These are phyloP conservation scores for Populus ilicifolia DNA, from an alignment of 345 rosid species.

Conservation along the genomic window DNA sequence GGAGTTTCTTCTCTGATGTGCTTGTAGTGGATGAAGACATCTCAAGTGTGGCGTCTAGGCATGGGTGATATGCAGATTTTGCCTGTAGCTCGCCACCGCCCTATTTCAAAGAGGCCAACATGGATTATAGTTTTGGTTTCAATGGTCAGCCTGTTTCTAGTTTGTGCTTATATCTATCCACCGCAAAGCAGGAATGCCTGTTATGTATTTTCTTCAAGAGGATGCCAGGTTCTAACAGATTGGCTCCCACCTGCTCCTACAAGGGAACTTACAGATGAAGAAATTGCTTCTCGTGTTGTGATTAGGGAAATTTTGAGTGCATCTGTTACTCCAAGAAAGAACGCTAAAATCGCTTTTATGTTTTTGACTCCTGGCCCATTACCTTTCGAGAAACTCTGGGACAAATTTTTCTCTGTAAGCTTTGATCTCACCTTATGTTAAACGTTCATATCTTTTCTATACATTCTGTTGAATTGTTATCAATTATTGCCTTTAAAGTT, in stretches of 20 bases:
- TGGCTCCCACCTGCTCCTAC: constrained; percentile 93
- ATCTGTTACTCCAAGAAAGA: constrained; percentile 46
- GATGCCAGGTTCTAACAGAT: constrained; percentile 68
- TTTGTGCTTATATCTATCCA: constrained; percentile 75
- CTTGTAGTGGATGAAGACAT: constrained; percentile 51
- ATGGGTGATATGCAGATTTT: constrained; percentile 63
- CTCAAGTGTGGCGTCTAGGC: constrained; percentile 67
- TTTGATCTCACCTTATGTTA: not conserved
- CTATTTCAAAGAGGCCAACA: constrained; percentile 66
- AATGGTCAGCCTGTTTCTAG: constrained; percentile 62
- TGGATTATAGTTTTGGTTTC: constrained; percentile 79
- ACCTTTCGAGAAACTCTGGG: constrained; percentile 97
- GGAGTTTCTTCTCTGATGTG: constrained; percentile 6
- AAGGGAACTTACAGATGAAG: constrained; percentile 75
- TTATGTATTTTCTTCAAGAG: constrained; percentile 72
- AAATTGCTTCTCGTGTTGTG: constrained; percentile 71
- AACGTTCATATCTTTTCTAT: not conserved
- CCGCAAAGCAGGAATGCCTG: constrained; percentile 70
- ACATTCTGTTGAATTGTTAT: not conserved
- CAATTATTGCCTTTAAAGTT: not conserved
- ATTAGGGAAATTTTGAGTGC: constrained; percentile 57
- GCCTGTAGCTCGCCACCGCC: constrained; percentile 61
- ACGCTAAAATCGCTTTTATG: constrained; percentile 83
- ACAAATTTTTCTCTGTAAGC: constrained; percentile 70
- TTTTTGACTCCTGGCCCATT: constrained; percentile 78